A percentile compares a stretch with the other conserved stretches of the same genome.
phyloP scores from a whole-genome alignment of 116 monocot species.

The Phalaenopsis hybrid region DNA sequence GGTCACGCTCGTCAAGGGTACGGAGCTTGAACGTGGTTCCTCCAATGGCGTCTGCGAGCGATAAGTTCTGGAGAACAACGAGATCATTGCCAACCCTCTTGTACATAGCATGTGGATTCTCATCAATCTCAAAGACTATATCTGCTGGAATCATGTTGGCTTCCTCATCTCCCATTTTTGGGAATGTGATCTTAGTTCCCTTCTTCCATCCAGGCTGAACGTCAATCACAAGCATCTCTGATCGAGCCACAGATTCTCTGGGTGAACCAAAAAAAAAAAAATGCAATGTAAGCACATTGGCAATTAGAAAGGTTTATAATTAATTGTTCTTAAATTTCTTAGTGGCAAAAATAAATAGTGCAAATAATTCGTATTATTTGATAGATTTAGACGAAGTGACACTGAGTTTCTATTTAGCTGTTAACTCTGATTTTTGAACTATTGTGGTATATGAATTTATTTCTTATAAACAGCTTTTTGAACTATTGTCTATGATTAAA shows the following conservation, averaged over 20 bases:
- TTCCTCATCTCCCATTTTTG: constrained; percentile 25
- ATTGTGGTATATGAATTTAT: no score
- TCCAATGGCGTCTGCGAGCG: constrained; percentile 24
- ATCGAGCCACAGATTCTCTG: neutral
- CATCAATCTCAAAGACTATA: constrained; percentile 36
- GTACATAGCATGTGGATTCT: constrained; percentile 31
- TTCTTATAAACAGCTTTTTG: no score
- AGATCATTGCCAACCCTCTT: constrained; percentile 31
- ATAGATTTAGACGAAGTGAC: no score
- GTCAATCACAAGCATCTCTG: constrained; percentile 31
- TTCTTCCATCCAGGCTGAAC: constrained; percentile 46
- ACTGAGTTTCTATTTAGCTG: no score
- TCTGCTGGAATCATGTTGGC: constrained; percentile 21
- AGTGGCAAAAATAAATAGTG: no score
- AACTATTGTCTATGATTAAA: no score
- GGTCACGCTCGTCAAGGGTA: constrained; percentile 21
- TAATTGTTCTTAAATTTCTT: no score
- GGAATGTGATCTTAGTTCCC: constrained; percentile 41
- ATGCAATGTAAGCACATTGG: no score
- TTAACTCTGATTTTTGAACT: no score
- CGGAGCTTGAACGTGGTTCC: constrained; percentile 21
- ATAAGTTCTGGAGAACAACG: constrained; percentile 15
- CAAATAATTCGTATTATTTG: no score
- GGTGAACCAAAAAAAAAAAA: neutral
- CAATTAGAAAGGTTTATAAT: no score